Evolutionary conservation across 2,329 filamentous ascomycete genomes (phyloP).

Genomic region (Sporothrix globosa): DNA sequence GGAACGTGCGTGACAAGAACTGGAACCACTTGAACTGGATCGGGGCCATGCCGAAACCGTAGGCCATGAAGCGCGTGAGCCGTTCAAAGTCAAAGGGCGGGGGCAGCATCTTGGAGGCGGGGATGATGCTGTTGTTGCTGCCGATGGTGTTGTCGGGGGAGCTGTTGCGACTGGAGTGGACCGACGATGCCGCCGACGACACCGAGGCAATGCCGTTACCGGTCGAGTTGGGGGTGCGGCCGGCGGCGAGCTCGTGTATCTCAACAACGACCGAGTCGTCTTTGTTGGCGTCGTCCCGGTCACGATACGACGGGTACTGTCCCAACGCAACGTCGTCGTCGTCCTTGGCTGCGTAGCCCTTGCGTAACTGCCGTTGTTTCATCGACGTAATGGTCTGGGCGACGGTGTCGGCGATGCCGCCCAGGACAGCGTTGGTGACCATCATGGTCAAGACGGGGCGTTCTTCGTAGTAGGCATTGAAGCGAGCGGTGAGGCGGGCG

Average conservation of each 20-base stretch:
- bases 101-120: conserved; percentile 64
- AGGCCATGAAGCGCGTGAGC: conserved; percentile 92
- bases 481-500: conserved; percentile 79
- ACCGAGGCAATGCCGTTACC: background rate
- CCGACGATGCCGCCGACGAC: background rate
- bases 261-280: conserved; percentile 81
- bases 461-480: conserved; percentile 91
- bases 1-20: conserved; percentile 80
- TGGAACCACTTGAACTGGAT: conserved; percentile 95
- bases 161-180: background rate
- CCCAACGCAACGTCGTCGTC: conserved; percentile 11
- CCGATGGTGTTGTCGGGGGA: conserved; percentile 58
- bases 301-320: background rate
- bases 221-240: conserved; percentile 1
- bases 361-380: conserved; percentile 66
- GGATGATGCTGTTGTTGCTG: conserved; percentile 66
- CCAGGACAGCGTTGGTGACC: conserved; percentile 95
- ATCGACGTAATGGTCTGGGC: conserved; percentile 90
- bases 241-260: conserved; percentile 72
- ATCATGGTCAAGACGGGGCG: conserved; percentile 97
- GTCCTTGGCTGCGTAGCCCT: conserved; percentile 55
- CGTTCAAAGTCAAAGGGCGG: conserved; percentile 95
- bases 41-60: conserved; percentile 94
- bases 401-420: conserved; percentile 93
- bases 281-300: conserved; percentile 50